A percentile compares a stretch with the other conserved stretches of the same genome.
These are phyloP conservation scores for Crithidia thermophila DNA, from an alignment of 208 protist genomes.

Conservation along the genomic window DNA sequence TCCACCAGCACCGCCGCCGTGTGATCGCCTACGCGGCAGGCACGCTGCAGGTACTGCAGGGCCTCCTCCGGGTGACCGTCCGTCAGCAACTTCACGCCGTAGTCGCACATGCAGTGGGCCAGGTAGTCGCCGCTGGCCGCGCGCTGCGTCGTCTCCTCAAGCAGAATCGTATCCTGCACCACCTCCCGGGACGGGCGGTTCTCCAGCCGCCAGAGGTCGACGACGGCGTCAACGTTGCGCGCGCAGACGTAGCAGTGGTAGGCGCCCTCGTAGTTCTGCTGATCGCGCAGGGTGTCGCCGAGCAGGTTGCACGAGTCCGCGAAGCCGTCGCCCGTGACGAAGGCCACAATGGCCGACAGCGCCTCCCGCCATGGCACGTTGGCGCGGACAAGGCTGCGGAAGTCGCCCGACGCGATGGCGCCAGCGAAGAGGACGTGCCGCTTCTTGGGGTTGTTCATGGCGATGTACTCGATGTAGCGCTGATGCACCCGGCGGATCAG, in stretches of 20 bases:
- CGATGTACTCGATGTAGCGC: constrained; percentile 51
- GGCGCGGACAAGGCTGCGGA: constrained; percentile 42
- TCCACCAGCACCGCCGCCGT: constrained; percentile 65
- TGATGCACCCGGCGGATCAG: constrained; percentile 65
- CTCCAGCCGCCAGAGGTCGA: constrained; percentile 62
- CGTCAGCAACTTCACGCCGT: constrained; percentile 51
- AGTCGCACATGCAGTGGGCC: constrained; percentile 59
- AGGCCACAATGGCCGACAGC: constrained; percentile 72
- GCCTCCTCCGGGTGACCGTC: constrained; percentile 54
- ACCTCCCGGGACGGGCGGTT: constrained; percentile 46
- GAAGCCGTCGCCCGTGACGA: constrained; percentile 68
- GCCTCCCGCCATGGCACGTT: constrained; percentile 75
- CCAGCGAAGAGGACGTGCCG: constrained; percentile 71
- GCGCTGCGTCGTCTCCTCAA: constrained; percentile 69
- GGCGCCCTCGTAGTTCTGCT: constrained; percentile 67
- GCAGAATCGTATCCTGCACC: constrained; percentile 60
- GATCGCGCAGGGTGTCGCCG: constrained; percentile 46
- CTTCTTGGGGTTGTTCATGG: constrained; percentile 39
- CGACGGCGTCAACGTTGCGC: constrained; percentile 71
- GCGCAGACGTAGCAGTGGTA: constrained; percentile 79
- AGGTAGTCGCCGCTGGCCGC: constrained; percentile 44
- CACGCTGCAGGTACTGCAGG: constrained; percentile 55
- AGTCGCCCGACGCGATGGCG: constrained; percentile 74
- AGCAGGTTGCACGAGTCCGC: constrained; percentile 66
- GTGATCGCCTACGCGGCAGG: constrained; percentile 54